Percentiles rank a stretch among this genome's conserved stretches.
phyloP scores from a whole-genome alignment of 2,329 filamentous ascomycete species.

The Aureobasidium vineae region DNA sequence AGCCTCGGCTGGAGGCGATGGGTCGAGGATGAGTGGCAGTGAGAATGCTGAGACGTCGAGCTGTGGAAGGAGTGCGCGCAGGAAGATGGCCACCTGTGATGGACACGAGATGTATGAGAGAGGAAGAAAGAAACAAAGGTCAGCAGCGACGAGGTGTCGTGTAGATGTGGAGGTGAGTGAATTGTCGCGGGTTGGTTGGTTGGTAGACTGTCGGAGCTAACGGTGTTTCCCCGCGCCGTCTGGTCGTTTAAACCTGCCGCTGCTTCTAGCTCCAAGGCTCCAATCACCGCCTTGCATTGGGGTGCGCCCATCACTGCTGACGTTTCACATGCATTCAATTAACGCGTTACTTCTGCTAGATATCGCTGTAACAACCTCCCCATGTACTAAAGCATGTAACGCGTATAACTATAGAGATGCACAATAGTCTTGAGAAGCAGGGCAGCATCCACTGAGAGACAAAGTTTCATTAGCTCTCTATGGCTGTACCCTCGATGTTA shows the following conservation, averaged over 20 bases:
- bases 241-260: neutral
- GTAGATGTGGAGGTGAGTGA: constrained; percentile 13
- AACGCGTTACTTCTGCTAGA: constrained; percentile 7
- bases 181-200: constrained; percentile 1
- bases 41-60: neutral
- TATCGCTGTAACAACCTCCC: neutral
- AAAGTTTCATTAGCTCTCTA: too few species aligned
- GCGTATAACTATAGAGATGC: too few species aligned
- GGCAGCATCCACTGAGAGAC: too few species aligned
- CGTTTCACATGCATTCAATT: constrained; percentile 9
- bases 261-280: neutral
- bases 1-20: constrained; percentile 20
- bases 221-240: constrained; percentile 2
- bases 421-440: too few species aligned
- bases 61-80: neutral
- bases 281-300: neutral
- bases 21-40: neutral
- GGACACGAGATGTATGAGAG: neutral
- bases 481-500: too few species aligned
- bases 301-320: neutral
- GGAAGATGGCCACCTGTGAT: neutral
- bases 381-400: too few species aligned
- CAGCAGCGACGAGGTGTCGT: constrained; percentile 15
- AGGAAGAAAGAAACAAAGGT: neutral
- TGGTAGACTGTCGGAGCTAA: neutral